Base-by-base conservation (phyloP, 306 rosid species). In the Medicago truncatula region DNA sequence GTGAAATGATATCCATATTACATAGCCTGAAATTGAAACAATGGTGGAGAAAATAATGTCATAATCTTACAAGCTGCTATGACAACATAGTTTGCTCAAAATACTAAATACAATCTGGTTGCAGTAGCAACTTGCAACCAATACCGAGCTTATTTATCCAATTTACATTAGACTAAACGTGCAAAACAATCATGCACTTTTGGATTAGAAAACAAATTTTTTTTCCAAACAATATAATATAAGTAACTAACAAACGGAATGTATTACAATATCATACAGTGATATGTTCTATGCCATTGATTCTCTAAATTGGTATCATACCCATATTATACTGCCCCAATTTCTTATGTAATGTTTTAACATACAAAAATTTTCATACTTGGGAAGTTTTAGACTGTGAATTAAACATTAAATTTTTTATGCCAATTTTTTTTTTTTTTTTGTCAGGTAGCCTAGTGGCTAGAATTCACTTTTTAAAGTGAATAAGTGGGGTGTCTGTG, bases 1-100 rank as follows among this genome's bases (percentile, higher is more conserved):
- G 96, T 18, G 96, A 87, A 83, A 96, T 91, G 88, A 96, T 96
- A 89, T 96, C 92, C 99, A 89, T 90, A 73, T 96, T 96, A 82
- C 99, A 96, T 67, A 96, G 62, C 97, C 98, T 92, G 93, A 93
- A 87, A 76, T 76, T 60, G 47, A 76, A 77, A 68, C 80, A 88
- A 73, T 13, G 25, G 23, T 23, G 39, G 62, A 73, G 20, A 79
- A 75, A 50, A 61, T 53, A 43, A 57, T 71, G 34, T 58, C 67
- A 20, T 17, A 67, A 67, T 52, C 23, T 53, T 74, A 63, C 50
- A 43, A 5, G 16, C 74, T 17, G 59, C 75, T 25, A 71, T 64
- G 60, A 70, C 66, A 63, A 15, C 16, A 63, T 9, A 34, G n/a
- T 9, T 31, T 4, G 44, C 15, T 25, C 11, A 16, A 71, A 81